A percentile compares a stretch with the other conserved stretches of the same genome.
Evolutionary conservation across 1,284 basidiomycete species (phyloP).

Genomic region (Rhodotorula sp.): DNA sequence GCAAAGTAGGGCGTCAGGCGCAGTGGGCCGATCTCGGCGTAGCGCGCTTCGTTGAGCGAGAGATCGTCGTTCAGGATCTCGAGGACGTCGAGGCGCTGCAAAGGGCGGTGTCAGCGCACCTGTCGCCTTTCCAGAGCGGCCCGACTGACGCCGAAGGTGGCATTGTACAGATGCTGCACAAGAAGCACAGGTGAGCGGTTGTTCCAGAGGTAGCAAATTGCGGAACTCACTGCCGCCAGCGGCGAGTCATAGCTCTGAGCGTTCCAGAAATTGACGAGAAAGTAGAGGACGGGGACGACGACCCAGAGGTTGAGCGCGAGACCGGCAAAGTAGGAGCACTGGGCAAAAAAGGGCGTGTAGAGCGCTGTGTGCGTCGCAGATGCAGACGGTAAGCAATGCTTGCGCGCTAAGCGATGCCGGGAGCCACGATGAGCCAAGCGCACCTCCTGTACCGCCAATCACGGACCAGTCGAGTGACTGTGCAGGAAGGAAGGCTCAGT

Average conservation of each 20-base stretch:
- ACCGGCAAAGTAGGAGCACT: conserved; percentile 37
- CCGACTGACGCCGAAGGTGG: conserved; percentile 32
- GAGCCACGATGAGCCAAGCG: not conserved
- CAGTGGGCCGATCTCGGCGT: conserved; percentile 48
- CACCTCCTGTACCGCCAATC: conserved; percentile 43
- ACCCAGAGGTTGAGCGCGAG: conserved; percentile 51
- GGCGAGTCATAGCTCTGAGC: conserved; percentile 50
- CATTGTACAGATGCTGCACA: conserved; percentile 47
- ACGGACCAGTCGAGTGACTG: conserved; percentile 46
- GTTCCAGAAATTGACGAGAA: conserved; percentile 52
- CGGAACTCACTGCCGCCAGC: conserved; percentile 45
- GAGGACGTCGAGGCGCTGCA: conserved; percentile 43
- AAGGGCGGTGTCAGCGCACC: not conserved
- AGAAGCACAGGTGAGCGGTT: not conserved
- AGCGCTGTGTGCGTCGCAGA: conserved; percentile 5
- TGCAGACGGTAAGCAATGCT: not conserved
- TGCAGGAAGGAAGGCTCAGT: too few relatives aligned
- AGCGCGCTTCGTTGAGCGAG: conserved; percentile 34
- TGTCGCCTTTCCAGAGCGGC: not conserved
- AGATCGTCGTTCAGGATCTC: conserved; percentile 42
- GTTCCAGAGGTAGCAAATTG: too few relatives aligned
- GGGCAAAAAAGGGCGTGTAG: conserved; percentile 45
- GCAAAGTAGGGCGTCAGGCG: conserved; percentile 53
- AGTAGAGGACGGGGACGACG: conserved; percentile 52
- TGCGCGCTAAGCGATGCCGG: not conserved